Evolutionary conservation across 176 grass and related monocot species (phyloP), one percentile per base, ranked within the genome.

Genomic region (Triticum dicoccoides): DNA sequence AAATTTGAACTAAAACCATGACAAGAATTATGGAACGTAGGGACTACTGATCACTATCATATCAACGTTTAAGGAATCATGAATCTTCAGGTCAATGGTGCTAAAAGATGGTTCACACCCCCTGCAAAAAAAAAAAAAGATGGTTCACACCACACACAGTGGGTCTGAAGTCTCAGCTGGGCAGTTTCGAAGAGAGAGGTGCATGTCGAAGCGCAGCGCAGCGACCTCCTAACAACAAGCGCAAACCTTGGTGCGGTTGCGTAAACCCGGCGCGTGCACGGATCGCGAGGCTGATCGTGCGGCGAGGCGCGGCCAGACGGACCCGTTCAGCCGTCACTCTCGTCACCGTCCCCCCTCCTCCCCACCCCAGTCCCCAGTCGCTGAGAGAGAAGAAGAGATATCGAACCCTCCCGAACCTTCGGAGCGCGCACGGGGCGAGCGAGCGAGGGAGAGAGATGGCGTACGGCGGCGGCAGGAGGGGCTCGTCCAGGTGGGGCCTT

Each of bases 401-500:
- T 81, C 35, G 59, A 77, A 59, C 58, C 2, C 23, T 39, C 18
- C 0, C 10, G 81, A 67, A 79, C 54, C 72, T 18, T 45, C 44
- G 23, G 44, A 62, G 3, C 41, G 59, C 39, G 71, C 5, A 12
- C 13, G 13, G 77, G 65, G 15, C 61, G 27, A 30, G 21, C 61
- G 66, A 49, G 25, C 9, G 33, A 59, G 58, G n/a, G 32, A 32
- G 32, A 42, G 86, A 68, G 83, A 93, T 91, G 91, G 58, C 62
- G 41, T 75, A 65, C 69, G 84, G 70, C 88, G 84, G 65, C 86
- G 77, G 89, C 32, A 77, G 91, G 59, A 87, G 79, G 84, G 90
- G 86, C 0, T 44, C 86, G 0, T 52, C 86, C 3, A 25, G 88
- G 56, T 96, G 96, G 96, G 77, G 70, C 24, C 84, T 98, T 59